Base-by-base conservation (phyloP, 768 basidiomycete genomes). In the Tulasnella sp. region DNA sequence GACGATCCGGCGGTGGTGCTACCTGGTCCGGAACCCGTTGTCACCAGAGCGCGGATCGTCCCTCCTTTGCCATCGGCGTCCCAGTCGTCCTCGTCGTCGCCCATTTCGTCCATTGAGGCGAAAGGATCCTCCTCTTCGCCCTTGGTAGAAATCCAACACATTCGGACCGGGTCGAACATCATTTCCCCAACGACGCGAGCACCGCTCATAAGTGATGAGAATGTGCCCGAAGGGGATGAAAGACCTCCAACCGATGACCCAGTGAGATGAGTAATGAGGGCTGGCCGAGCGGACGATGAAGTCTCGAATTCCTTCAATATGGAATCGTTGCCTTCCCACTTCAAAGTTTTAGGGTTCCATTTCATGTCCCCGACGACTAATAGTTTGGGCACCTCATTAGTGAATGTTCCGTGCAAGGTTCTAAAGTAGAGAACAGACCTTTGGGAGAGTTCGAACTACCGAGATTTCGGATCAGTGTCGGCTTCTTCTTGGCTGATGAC, bases 321-420 rank as follows among this genome's bases (percentile, higher is more conserved):
- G 80, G 93, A 92, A 81, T 99, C 97, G 85, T 99, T 99, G 76
- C 97, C 97, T 87, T 99, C 97, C 97, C 97, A 99, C 46, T 95
- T 92, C 21, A 94, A 89, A 2, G 91, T 91, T 24, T 86, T 87
- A 56, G 97, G 97, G 85, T 99, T 99, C 94, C 96, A 99, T 83
- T 91, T 94, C 97, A 99, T 99, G 77, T 97, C 95, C 31, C 96
- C 96, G 79, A 97, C 90, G 71, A 95, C 97, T 97, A 83, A 8
- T 24, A 9, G n/a, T 27, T 7, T 39, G 27, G 21, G 36, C 3
- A 42, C 31, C 24, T 27, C 5, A 77, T 44, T 62, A 34, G 74
- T 27, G 21, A 31, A 62, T 73, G 12, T 6, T 46, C 75, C 24
- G 46, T 40, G 62, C 31, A 79, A 52, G 52, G 34, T 75, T 74